These are phyloP conservation scores for Flammula alnicola DNA, from an alignment of 1,284 basidiomycete genomes.

Conservation along the genomic window DNA sequence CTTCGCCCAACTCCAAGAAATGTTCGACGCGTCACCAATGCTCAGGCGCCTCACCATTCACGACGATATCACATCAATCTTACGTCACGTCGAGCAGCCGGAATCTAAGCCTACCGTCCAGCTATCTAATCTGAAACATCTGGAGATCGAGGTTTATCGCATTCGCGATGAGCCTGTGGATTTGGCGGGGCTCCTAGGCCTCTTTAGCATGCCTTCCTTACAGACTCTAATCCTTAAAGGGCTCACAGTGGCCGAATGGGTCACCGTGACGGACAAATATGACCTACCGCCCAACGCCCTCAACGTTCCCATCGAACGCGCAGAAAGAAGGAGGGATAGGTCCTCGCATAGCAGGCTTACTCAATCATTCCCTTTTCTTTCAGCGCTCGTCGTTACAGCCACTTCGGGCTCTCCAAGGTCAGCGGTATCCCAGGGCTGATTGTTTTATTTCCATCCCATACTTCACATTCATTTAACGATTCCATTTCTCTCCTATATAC, in stretches of 20 bases:
- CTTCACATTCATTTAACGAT: too few species aligned
- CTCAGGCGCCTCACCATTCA: slow-evolving; percentile 24
- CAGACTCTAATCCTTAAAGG: slow-evolving; percentile 18
- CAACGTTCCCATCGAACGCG: background rate
- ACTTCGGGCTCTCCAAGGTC: background rate
- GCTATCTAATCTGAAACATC: slow-evolving; percentile 17
- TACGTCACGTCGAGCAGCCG: slow-evolving; percentile 23
- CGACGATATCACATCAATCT: slow-evolving; percentile 24
- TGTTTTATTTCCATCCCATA: background rate
- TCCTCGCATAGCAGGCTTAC: background rate
- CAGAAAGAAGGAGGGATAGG: background rate
- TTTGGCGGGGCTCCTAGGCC: slow-evolving; percentile 19
- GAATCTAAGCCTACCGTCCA: slow-evolving; percentile 17
- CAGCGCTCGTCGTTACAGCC: background rate
- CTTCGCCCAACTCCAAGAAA: slow-evolving; percentile 17
- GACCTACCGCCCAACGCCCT: slow-evolving; percentile 7
- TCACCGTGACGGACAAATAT: slow-evolving; percentile 2
- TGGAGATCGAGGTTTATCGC: slow-evolving; percentile 23
- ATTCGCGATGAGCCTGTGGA: slow-evolving; percentile 21
- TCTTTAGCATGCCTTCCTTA: slow-evolving; percentile 22
- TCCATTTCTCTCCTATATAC: too few species aligned
- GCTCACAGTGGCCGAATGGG: slow-evolving; percentile 14
- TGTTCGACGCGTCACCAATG: slow-evolving; percentile 26
- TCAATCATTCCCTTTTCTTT: slow-evolving; percentile 8
- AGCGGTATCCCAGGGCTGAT: background rate